Percentiles rank a stretch among this genome's conserved stretches.
Evolutionary conservation across 257 asterid genomes (phyloP).

Genomic region (Solanum habrochaites): DNA sequence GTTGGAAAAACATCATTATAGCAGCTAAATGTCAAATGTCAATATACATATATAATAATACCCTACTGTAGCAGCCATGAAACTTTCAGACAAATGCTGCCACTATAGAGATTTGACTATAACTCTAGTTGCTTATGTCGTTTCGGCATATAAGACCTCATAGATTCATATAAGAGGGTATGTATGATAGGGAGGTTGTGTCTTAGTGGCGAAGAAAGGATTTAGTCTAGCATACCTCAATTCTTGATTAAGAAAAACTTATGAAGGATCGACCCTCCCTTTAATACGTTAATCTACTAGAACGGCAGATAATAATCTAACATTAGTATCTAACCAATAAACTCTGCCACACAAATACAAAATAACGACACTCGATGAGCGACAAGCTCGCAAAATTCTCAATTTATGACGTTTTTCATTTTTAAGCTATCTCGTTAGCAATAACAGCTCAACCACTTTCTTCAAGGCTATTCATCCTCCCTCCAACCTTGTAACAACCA

Average conservation of each 20-base stretch:
- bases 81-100: not conserved
- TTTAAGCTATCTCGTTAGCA: not conserved
- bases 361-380: not conserved
- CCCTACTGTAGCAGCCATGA: not conserved
- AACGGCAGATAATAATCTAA: not conserved
- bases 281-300: not conserved
- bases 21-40: not conserved
- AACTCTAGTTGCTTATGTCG: not conserved
- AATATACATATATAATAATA: too few species aligned
- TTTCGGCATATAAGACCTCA: not conserved
- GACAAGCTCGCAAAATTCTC: not conserved
- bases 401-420: not conserved
- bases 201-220: not conserved
- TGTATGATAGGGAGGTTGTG: not conserved
- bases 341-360: not conserved
- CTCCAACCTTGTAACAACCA: not conserved
- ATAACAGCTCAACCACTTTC: not conserved
- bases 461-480: not conserved
- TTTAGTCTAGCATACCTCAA: not conserved
- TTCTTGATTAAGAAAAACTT: not conserved
- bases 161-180: not conserved
- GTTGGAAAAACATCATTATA: not conserved
- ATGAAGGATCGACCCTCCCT: not conserved
- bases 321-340: not conserved
- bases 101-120: not conserved